Conservation (phyloP, 331 rosid genomes). For the Spiraea crenata region DNA sequence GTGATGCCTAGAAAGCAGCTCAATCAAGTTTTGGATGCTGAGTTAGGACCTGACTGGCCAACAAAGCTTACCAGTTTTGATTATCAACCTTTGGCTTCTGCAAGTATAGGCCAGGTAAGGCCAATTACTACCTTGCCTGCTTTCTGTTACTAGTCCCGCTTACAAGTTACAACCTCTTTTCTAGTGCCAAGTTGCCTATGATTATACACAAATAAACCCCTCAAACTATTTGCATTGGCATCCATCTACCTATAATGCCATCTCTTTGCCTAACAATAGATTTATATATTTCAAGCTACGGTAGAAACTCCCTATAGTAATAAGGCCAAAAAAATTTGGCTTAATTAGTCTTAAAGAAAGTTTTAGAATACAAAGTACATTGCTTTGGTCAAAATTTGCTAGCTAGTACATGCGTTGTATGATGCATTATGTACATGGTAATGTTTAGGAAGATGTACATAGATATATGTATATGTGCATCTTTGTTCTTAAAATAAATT, state of each 20-base stretch:
- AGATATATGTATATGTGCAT: no score
- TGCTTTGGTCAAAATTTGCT: no score
- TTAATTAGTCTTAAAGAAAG: no score
- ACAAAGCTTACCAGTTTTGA: slow-evolving; percentile 73
- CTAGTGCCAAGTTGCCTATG: not conserved
- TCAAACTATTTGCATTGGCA: not conserved
- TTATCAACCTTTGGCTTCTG: slow-evolving; percentile 93
- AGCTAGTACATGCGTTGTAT: no score
- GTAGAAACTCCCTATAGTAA: no score
- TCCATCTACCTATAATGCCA: not conserved
- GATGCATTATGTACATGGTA: no score
- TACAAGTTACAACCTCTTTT: not conserved
- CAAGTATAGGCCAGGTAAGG: slow-evolving; percentile 94
- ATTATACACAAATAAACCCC: not conserved
- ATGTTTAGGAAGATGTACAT: no score
- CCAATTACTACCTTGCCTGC: no score
- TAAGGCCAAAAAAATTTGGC: no score
- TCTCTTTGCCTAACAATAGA: not conserved
- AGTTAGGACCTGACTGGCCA: slow-evolving; percentile 81
- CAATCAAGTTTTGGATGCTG: slow-evolving; percentile 78
- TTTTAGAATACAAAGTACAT: no score
- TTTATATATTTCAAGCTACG: not conserved
- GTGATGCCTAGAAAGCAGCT: slow-evolving; percentile 90
- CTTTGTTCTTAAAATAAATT: no score
- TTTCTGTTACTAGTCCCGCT: no score